A percentile compares a stretch with the other conserved stretches of the same genome.
These are phyloP conservation scores for Hamamelis virginiana DNA, from an alignment of 164 flowering plant genomes.

Conservation along the genomic window DNA sequence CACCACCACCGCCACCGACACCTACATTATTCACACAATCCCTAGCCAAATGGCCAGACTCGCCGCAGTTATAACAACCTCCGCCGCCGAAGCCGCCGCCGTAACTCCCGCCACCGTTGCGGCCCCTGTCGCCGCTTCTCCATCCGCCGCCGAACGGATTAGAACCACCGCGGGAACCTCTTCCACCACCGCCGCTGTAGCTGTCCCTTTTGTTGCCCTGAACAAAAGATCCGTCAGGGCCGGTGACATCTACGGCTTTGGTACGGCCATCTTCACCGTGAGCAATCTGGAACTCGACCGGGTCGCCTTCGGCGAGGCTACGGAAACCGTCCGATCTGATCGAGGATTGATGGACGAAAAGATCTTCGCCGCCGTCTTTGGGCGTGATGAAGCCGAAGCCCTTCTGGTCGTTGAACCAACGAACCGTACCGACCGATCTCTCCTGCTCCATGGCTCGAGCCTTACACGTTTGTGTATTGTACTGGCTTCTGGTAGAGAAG, in stretches of 20 bases:
- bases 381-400: constrained; percentile 79
- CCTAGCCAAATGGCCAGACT: constrained; percentile 30
- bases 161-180: constrained; percentile 18
- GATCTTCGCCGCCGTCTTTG: constrained; percentile 56
- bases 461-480: background rate
- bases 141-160: constrained; percentile 14
- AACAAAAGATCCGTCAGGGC: constrained; percentile 38
- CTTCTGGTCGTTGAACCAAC: constrained; percentile 51
- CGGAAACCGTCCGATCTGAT: constrained; percentile 65
- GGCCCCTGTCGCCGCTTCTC: constrained; percentile 17
- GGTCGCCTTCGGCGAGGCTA: constrained; percentile 43
- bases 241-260: constrained; percentile 71
- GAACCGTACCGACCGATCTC: constrained; percentile 41
- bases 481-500: background rate
- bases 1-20: constrained; percentile 11
- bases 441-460: constrained; percentile 30
- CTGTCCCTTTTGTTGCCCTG: constrained; percentile 19
- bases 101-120: constrained; percentile 14
- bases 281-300: constrained; percentile 54
- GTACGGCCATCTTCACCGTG: constrained; percentile 40
- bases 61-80: constrained; percentile 36
- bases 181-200: constrained; percentile 14
- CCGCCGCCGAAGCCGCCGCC: constrained; percentile 27
- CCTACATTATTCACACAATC: constrained; percentile 7
- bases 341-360: constrained; percentile 73